phyloP scores from a whole-genome alignment of 441 rosid species.

The Melastoma candidum region DNA sequence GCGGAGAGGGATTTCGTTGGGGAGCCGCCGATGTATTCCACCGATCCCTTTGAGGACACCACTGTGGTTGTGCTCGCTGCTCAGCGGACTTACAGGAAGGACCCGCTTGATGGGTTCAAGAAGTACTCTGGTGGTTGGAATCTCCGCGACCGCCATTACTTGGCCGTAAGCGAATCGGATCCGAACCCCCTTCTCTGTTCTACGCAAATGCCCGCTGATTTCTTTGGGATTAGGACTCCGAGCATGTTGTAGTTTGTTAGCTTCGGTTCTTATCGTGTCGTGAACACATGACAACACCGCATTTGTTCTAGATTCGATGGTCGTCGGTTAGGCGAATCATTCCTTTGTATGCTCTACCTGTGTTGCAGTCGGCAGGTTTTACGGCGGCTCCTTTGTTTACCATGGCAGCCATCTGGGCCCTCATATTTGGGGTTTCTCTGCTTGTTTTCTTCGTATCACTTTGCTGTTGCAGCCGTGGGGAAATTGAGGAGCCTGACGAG shows the following conservation, averaged over 20 bases:
- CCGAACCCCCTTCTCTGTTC: neutral
- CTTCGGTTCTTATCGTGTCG: too few relatives aligned
- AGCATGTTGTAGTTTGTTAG: too few relatives aligned
- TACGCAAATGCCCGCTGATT: too few relatives aligned
- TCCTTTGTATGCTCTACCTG: too few relatives aligned
- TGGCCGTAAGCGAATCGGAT: constrained; percentile 58
- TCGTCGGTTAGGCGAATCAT: too few relatives aligned
- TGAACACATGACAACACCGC: too few relatives aligned
- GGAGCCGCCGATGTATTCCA: too few relatives aligned
- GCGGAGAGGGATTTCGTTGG: too few relatives aligned
- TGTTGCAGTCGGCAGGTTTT: constrained; percentile 66
- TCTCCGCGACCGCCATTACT: constrained; percentile 68
- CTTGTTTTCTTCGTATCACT: constrained; percentile 33
- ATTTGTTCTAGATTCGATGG: too few relatives aligned
- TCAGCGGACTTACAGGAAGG: constrained; percentile 67
- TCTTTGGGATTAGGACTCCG: too few relatives aligned
- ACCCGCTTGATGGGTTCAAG: constrained; percentile 66
- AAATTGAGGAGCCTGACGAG: neutral
- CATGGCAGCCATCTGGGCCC: constrained; percentile 53
- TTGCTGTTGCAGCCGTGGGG: constrained; percentile 24
- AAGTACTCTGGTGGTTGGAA: constrained; percentile 82
- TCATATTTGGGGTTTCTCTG: constrained; percentile 59
- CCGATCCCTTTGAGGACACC: constrained; percentile 33
- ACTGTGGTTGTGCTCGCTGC: constrained; percentile 50
- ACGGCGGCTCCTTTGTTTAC: constrained; percentile 71